Conservation (phyloP, 805 yeast species). For the Schwanniomyces occidentalis region DNA sequence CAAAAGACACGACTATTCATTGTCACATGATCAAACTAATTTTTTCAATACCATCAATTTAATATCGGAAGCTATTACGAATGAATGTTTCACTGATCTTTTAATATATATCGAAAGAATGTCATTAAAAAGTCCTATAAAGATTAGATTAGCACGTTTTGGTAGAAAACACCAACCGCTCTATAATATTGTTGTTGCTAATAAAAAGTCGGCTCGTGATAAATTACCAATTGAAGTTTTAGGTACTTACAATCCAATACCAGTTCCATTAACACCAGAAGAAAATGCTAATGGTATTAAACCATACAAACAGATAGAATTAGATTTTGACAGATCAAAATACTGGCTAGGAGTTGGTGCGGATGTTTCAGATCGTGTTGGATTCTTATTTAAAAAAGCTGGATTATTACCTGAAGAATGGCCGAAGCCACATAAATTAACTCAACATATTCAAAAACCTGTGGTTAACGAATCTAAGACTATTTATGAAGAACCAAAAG, state of each 20-base stretch:
- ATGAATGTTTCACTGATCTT: too few species aligned
- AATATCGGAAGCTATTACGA: too few species aligned
- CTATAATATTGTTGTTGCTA: conserved; percentile 89
- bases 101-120: too few species aligned
- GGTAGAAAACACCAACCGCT: conserved; percentile 87
- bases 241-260: conserved; percentile 88
- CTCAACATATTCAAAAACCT: conserved; percentile 32
- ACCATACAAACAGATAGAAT: conserved; percentile 73
- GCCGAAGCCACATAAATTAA: conserved; percentile 50
- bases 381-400: conserved; percentile 72
- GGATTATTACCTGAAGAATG: conserved; percentile 64
- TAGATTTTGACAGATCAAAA: conserved; percentile 86
- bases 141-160: conserved; percentile 89
- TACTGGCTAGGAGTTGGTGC: conserved; percentile 99
- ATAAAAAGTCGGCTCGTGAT: conserved; percentile 75
- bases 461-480: conserved; percentile 25
- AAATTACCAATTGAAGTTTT: conserved; percentile 90
- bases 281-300: conserved; percentile 56
- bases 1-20: too few species aligned
- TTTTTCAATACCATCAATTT: too few species aligned
- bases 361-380: conserved; percentile 83
- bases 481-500: conserved; percentile 33
- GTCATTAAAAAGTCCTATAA: conserved; percentile 65
- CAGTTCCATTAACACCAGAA: conserved; percentile 64
- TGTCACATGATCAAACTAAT: too few species aligned